Base-by-base conservation (phyloP, 345 rosid species). In the Dimocarpus longan region DNA sequence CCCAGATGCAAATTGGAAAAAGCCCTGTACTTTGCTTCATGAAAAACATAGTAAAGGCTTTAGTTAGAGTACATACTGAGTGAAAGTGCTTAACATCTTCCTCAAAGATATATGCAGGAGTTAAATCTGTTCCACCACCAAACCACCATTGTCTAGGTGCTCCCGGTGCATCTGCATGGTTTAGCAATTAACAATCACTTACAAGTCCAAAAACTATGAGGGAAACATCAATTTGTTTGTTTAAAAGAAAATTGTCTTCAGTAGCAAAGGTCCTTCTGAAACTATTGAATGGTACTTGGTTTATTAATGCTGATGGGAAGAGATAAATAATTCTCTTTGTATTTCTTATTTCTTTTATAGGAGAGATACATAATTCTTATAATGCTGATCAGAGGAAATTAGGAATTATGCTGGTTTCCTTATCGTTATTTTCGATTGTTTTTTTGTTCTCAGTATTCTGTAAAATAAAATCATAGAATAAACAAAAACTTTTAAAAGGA, bases 81-180 rank as follows among this genome's bases (percentile, higher is more conserved):
- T 96, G 99, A 62, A 96, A 96, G 83, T 94, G 98, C 87, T 88
- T 91, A 78, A 93, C 97, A 88, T 96, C 99, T 76, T 96, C 98
- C 74, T 96, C 97, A 73, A 93, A 93, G 84, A 96, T 90, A 81
- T 96, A 96, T 83, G 99, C 87, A 83, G 99, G 99, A 63, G 99
- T 93, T 39, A 96, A 88, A 89, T 96, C 99, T 76, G 99, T 96
- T n/a, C 99, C 99, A 76, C 99, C 98, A 44, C 99, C 98, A 81
- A 96, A 94, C 99, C 99, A 96, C 99, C 99, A 96, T 78, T 94
- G 98, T 86, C 92, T 87, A 0, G 98, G 98, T 68, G 98, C 98
- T 87, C 99, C 99, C 68, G 97, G 98, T 78, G 77, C 76, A 88
- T 96, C 99, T 96, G 79, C 77, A 32, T 64, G 67, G 54, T 42